Conservation (phyloP, 371 early-diverging fungal genomes). For the Mortierella sp. region DNA sequence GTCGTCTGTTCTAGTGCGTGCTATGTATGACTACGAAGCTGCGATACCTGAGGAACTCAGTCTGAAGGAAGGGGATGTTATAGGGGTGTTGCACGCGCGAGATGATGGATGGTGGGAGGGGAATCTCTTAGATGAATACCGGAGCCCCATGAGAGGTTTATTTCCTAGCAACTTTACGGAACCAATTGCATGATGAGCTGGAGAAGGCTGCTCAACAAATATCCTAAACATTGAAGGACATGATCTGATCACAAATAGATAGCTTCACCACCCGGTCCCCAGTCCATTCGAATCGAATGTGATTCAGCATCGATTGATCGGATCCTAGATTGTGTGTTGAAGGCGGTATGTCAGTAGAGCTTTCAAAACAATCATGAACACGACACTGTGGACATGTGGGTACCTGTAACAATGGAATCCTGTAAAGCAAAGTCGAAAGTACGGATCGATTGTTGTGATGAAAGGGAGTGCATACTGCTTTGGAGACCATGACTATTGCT, state of each 20-base stretch:
- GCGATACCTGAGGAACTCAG: constrained; percentile 82
- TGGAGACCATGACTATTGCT: not conserved
- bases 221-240: constrained; percentile 68
- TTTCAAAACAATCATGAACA: not conserved
- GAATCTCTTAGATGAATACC: constrained; percentile 60
- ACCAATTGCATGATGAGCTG: constrained; percentile 21
- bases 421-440: constrained; percentile 77
- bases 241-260: constrained; percentile 62
- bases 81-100: constrained; percentile 75
- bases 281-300: constrained; percentile 78
- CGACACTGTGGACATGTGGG: not conserved
- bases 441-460: constrained; percentile 45
- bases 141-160: constrained; percentile 56
- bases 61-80: constrained; percentile 76
- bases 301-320: constrained; percentile 56
- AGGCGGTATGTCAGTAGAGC: not conserved
- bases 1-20: constrained; percentile 69
- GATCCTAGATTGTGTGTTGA: constrained; percentile 14
- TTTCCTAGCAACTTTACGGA: constrained; percentile 77
- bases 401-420: constrained; percentile 54
- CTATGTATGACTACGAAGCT: constrained; percentile 84
- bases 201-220: not conserved
- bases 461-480: constrained; percentile 26
- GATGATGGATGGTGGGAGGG: constrained; percentile 84
- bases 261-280: constrained; percentile 72